Base-by-base conservation (phyloP, 495 filamentous ascomycete species). In the Parachaetomium inaequale region DNA sequence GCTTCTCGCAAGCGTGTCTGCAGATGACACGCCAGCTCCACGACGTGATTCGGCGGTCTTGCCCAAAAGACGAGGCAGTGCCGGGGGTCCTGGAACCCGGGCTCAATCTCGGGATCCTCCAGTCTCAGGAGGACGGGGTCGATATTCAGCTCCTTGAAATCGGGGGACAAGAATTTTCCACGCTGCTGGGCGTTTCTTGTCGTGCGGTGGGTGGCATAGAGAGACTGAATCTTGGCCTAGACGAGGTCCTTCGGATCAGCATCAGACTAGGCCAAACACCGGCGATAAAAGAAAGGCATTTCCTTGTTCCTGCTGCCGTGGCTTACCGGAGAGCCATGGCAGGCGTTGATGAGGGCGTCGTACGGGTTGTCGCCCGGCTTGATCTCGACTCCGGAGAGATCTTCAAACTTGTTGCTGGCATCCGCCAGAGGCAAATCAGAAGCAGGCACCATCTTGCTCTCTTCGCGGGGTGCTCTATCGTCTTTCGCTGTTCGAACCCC, bases 21-120 rank as follows among this genome's bases (percentile, higher is more conserved):
- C 31, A 96, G 75, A n/a, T 80, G 78, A 5, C 72, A 68, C 5
- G 93, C 82, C 53, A 98, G 72, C 14, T 82, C 74, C 28, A 84
- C 72, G 2, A 96, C 80, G 63, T 86, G 81, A 51, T 81, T 71
- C 14, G 93, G 88, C 15, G 93, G 93, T 7, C 93, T 82, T 26
- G 89, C 91, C 90, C 91, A 96, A 70, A 96, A 88, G 0, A 88
- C 88, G 14, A 97, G 78, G 68, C 92, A 96, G 66, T 96, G 77
- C 42, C 93, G 81, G 17, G 84, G 81, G 67, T 97, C 93, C 65
- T 71, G 68, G 70, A 87, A 91, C 2, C 78, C 80, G 34, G 89
- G 84, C 63, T 91, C 82, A 42, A 86, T 76, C 0, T 73, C 70
- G 1, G 79, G 83, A 61, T 84, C 79, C 60, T 80, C 78, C 31